These are phyloP conservation scores for Pharnaceum exiguum DNA, from an alignment of 148 eudicot genomes.

Conservation along the genomic window DNA sequence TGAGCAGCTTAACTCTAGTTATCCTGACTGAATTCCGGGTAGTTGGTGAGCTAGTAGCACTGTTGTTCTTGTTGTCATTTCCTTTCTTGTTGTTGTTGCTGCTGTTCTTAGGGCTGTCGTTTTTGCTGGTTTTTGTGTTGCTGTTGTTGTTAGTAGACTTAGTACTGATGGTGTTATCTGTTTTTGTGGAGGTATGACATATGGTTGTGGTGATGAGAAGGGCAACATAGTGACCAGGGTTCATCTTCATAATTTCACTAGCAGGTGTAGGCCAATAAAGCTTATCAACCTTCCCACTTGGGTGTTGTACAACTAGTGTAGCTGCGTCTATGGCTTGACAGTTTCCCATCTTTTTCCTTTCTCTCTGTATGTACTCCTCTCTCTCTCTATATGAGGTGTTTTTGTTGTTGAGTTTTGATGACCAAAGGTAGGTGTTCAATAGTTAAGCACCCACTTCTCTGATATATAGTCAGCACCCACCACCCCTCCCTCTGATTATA, in stretches of 20 bases:
- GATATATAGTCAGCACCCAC: slow-evolving; percentile 11
- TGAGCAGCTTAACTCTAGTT: slow-evolving; percentile 79
- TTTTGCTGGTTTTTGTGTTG: background rate
- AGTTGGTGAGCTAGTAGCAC: background rate
- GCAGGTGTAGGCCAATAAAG: slow-evolving; percentile 56
- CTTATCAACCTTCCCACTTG: slow-evolving; percentile 61
- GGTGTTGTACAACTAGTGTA: slow-evolving; percentile 70
- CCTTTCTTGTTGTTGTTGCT: slow-evolving; percentile 1
- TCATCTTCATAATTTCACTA: slow-evolving; percentile 63
- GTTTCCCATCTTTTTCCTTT: slow-evolving; percentile 63
- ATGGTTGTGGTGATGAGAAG: slow-evolving; percentile 83
- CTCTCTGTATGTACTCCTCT: slow-evolving; percentile 12
- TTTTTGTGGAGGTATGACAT: slow-evolving; percentile 24
- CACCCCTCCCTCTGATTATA: background rate
- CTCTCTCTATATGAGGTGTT: background rate
- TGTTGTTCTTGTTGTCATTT: slow-evolving; percentile 8
- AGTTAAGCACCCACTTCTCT: background rate
- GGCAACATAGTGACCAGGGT: slow-evolving; percentile 92
- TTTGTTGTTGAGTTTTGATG: background rate
- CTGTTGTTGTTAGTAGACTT: slow-evolving; percentile 5
- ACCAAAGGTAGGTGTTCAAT: background rate
- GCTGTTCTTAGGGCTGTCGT: background rate
- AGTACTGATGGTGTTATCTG: slow-evolving; percentile 13
- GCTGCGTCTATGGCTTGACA: slow-evolving; percentile 96
- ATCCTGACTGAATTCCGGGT: slow-evolving; percentile 42